Base-by-base conservation (phyloP, 2,329 filamentous ascomycete genomes). In the Colletotrichum sp. region DNA sequence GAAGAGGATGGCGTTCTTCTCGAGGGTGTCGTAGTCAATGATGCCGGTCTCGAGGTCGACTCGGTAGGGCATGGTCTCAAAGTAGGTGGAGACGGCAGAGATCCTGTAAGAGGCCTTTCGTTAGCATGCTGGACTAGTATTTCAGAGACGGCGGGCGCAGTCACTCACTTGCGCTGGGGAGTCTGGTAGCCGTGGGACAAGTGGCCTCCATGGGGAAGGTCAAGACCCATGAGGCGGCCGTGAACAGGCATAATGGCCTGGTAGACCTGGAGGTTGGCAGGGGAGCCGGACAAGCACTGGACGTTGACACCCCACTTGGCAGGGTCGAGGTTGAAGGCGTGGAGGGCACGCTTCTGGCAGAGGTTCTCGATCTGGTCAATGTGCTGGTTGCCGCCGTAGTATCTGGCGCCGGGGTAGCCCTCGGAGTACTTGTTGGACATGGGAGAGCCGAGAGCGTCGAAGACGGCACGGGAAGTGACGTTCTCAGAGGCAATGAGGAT, bases 401-500 rank as follows among this genome's bases (percentile, higher is more conserved):
- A 99, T 87, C 97, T 94, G 82, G 97, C 97, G 85, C 97, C 97
- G 80, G 97, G 97, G 87, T 98, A 98, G 79, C 97, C 97, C 91
- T 99, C 97, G 21, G 96, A 98, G 92, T 99, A 99, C 90, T 99
- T 99, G 92, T 99, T 98, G 87, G 95, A 95, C 95, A 97, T 98
- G 86, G 95, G 94, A 75, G 93, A 96, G 83, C 97, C 97, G 79
- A 99, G 93, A 77, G 97, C 97, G 89, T 99, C 96, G 89, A 98
- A 98, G 83, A 99, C 97, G 82, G 97, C 96, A 82, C 96, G 96
- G 78, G 97, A 99, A 75, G 97, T 99, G 88, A 99, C 96, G 91
- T 99, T 99, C 90, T 99, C 97, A 73, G 97, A 99, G 83, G 97
- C 96, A 83, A 99, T 99, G 85, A 99, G 93, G 84, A 99, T 95